Base-by-base conservation (phyloP, 495 filamentous ascomycete genomes). In the Podospora pseudoanserina region DNA sequence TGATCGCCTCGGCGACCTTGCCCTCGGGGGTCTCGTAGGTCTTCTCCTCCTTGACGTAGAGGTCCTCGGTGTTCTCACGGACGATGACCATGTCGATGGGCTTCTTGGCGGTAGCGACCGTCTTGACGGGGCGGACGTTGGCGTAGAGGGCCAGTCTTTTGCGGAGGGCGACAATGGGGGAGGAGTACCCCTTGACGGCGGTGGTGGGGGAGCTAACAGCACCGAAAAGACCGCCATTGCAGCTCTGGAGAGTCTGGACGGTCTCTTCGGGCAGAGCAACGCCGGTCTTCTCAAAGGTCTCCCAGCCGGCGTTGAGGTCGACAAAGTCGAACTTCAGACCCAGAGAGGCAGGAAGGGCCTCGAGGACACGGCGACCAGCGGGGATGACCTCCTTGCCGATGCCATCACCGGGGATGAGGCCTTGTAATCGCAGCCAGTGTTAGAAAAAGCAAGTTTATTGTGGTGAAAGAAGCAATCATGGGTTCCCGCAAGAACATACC, bases 351-450 rank as follows among this genome's bases (percentile, higher is more conserved):
- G 93, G 92, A 2, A 98, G 88, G 44, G 95, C 89, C 83, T 98
- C 93, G 73, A 99, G 90, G 72, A 98, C 82, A 60, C 88, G 87
- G 65, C 93, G 91, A 67, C 94, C 95, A 64, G 95, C 94, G 71
- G 96, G 96, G 80, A 99, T 97, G 78, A 99, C 95, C 82, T 99
- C 95, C 75, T 91, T 92, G 78, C 95, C 95, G 80, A 99, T 99
- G 79, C 95, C 95, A 83, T 99, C 95, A 78, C 95, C 95, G 78
- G 95, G 92, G 74, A 98, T 97, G 76, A 99, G 90, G 76, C 93
- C 94, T 96, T 39, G 28, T 7, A 5, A 39, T 32, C 27, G 15
- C 23, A 19, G 56, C 2, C 55, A 26, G 30, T 60, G 73, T 19
- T n/a, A 60, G 63, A 60, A 27, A 59, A 30, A 27, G 30, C 63